Conservation (phyloP, 2,329 filamentous ascomycete species). For the Cladophialophora psammophila region DNA sequence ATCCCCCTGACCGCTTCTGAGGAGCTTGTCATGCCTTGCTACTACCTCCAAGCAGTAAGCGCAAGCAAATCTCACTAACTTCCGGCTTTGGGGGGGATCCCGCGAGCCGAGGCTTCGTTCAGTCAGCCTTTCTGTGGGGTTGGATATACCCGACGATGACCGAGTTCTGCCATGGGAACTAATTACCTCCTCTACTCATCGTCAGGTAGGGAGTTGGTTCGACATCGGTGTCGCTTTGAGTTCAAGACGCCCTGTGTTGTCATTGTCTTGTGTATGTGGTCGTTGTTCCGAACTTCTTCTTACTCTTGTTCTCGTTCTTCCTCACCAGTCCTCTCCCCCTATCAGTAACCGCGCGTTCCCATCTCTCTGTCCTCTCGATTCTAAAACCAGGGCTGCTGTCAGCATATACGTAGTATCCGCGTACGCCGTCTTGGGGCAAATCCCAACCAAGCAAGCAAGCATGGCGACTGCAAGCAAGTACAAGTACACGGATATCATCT, state of each 20-base stretch:
- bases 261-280: too few relatives aligned
- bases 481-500: constrained; percentile 53
- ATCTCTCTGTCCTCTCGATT: too few relatives aligned
- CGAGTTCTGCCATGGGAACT: not conserved
- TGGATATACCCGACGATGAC: constrained; percentile 1
- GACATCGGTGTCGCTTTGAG: too few relatives aligned
- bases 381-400: too few relatives aligned
- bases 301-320: too few relatives aligned
- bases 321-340: too few relatives aligned
- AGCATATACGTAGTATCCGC: too few relatives aligned
- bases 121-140: constrained; percentile 9
- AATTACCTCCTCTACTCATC: not conserved
- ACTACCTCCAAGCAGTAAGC: not conserved
- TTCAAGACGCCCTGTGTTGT: too few relatives aligned
- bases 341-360: too few relatives aligned
- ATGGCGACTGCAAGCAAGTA: constrained; percentile 32
- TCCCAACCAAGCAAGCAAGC: not conserved
- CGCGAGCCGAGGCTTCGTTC: constrained; percentile 13
- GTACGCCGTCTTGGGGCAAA: too few relatives aligned
- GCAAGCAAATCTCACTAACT: not conserved
- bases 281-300: too few relatives aligned
- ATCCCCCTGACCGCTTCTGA: not conserved
- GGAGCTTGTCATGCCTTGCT: not conserved
- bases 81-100: not conserved
- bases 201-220: too few relatives aligned